Evolutionary conservation across 148 eudicot species (phyloP), one percentile per base, ranked within the genome.

Genomic region (Spergularia marina): DNA sequence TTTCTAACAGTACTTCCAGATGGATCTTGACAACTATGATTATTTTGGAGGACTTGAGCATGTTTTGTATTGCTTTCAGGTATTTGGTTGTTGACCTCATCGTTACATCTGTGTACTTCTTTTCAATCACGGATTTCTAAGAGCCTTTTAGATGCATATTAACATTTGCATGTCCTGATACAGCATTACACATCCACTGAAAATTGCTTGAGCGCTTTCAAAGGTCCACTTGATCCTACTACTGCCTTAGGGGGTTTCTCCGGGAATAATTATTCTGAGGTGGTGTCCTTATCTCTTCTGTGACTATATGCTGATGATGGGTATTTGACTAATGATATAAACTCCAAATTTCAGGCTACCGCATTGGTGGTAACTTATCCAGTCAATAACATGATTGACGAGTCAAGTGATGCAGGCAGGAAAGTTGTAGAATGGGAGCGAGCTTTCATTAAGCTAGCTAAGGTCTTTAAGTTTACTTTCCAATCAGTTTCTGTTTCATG

Each of bases 11-110:
- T 89, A 89, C 77, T 89, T 84, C 82, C 86, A 89, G 71, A 89
- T 89, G 93, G 91, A 89, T 82, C 84, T 83, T 62, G 85, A 86
- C 71, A 87, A 83, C 77, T 89, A 79, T 84, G 91, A 87, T 58
- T 76, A 76, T 18, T 86, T 80, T 80, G 93, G 93, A 57, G 93
- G 93, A n/a, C 77, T 89, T 55, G 83, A 83, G 30, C 93, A 89
- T 84, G 91, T 88, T 65, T 85, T 83, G 76, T 89, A 89, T 77
- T 89, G 93, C 87, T 89, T 89, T 76, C 86, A 89, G 91, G 93
- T 89, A 41, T 61, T 17, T 14, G 53, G 63, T 54, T 76, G 7
- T 17, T 72, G 34, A 52, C 57, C 16, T 39, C 17, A 5, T 55
- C 62, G 25, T 36, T 44, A 44, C 49, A 44, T 44, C 10, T 44